Evolutionary conservation across 2,329 filamentous ascomycete genomes (phyloP), one percentile per base, ranked within the genome.

Genomic region (Talaromyces sp.): DNA sequence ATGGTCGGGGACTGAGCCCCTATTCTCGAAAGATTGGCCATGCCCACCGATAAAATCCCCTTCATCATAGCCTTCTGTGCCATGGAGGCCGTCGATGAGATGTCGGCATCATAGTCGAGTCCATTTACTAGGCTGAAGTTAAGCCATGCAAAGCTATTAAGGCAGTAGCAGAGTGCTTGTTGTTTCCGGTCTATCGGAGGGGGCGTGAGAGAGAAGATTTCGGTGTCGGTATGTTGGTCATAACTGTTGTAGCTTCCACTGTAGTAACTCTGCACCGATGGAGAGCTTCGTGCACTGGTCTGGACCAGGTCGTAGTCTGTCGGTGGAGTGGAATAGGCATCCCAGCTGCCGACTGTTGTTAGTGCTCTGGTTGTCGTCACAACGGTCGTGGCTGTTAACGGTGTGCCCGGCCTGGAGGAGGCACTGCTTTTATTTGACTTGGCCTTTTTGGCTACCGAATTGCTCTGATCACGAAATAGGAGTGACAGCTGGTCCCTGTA

Each of bases 401-500:
- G 28, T 21, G 25, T 28, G 4, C 25, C 25, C 25, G 25, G 4
- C 4, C 25, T 3, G 3, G 28, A 48, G 45, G 28, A 5, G 45
- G 2, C 28, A 52, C 22, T 25, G 10, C 15, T 52, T 33, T 37
- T 39, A 22, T 35, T 40, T 75, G 77, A 79, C 75, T 81, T 69
- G 76, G 80, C 25, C 66, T 84, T 86, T 61, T 78, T 78, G 25
- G 83, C 81, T 46, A 86, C 83, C 64, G 85, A 82, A 63, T 76
- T 81, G 64, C 81, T 86, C 71, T 87, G 84, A 72, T 87, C 84
- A 37, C 84, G 82, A 67, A 87, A 87, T 79, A 87, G 82, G 58
- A 87, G 74, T 33, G 83, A 84, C 35, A 86, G 72, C 68, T 85
- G 82, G 62, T 87, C 84, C 63, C 84, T 78, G 65, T 87, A 87